Evolutionary conservation across 1,139 yeast species (phyloP), one percentile per base, ranked within the genome.

Genomic region (Blastobotrys proliferans): DNA sequence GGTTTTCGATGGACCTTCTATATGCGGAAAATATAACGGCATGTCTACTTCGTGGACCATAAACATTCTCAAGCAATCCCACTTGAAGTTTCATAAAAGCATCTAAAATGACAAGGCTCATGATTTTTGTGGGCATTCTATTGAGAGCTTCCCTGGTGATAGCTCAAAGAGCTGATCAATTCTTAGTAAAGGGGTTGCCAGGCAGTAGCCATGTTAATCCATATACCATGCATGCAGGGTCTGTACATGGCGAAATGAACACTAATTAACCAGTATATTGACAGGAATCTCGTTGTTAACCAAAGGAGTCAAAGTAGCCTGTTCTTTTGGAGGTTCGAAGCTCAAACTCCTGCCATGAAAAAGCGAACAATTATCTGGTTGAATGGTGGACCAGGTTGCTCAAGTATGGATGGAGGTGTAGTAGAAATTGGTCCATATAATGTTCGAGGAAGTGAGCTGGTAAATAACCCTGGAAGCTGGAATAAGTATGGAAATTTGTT

Each of bases 391-490:
- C 74, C 74, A 2, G 99, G 99, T 0, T 92, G 99, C 62, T 87
- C 97, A 2, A 87, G 96, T 0, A 80, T 92, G 94, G 98, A 92
- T 64, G 99, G 99, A 3, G 96, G 95, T 0, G 62, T 92, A 50
- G 78, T 92, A 77, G 99, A 94, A 62, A 67, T 81, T 2, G 99
- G 99, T 0, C 97, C 98, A 0, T 76, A 87, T 46, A 69, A 96
- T 45, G 72, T 87, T 16, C 64, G 68, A 48, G 44, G 74, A 6
- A 37, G 41, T 20, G 59, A 75, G 43, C 64, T 72, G 6, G 66
- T 67, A 49, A 52, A 62, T 21, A 88, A 88, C 61, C 61, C 71
- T 3, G 97, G 96, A 0, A 76, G 94, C 2, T 92, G 98, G 98
- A 81, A 83, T 60, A 77, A 82, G 48, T 71, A 77, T 36, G 86